Conservation (phyloP, 306 rosid species). For the Hylodesmum podocarpum region DNA sequence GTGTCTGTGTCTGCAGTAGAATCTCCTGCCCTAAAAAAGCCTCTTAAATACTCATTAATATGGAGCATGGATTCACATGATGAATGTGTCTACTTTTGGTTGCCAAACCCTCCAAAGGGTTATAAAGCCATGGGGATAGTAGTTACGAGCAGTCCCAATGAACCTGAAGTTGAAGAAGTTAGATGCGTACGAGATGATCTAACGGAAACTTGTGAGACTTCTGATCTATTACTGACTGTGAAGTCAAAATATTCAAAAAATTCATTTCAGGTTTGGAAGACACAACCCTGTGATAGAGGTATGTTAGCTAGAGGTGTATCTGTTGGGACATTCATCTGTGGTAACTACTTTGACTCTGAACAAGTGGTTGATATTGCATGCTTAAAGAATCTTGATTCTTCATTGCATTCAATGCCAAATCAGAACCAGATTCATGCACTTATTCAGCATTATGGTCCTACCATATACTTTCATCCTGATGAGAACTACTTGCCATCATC, state of each 20-base stretch:
- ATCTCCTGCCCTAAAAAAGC: slow-evolving; percentile 59
- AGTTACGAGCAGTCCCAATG: slow-evolving; percentile 54
- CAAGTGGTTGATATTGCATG: slow-evolving; percentile 53
- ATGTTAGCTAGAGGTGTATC: slow-evolving; percentile 62
- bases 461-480: slow-evolving; percentile 80
- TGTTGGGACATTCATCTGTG: slow-evolving; percentile 78
- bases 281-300: slow-evolving; percentile 72
- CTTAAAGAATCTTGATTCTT: slow-evolving; percentile 73
- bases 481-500: slow-evolving; percentile 91
- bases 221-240: slow-evolving; percentile 38
- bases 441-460: slow-evolving; percentile 88
- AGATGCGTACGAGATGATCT: slow-evolving; percentile 79
- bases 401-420: slow-evolving; percentile 69
- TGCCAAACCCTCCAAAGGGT: slow-evolving; percentile 81
- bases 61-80: slow-evolving; percentile 66
- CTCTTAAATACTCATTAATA: slow-evolving; percentile 59
- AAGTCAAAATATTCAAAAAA: slow-evolving; percentile 45
- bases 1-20: slow-evolving; percentile 15
- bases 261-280: slow-evolving; percentile 63
- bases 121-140: slow-evolving; percentile 78
- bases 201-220: slow-evolving; percentile 74
- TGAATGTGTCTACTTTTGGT: slow-evolving; percentile 78
- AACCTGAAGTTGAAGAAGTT: slow-evolving; percentile 64
- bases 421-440: slow-evolving; percentile 76
- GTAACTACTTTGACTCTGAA: slow-evolving; percentile 42